Evolutionary conservation across 2,329 filamentous ascomycete species (phyloP).

Genomic region (Penicillium freii): DNA sequence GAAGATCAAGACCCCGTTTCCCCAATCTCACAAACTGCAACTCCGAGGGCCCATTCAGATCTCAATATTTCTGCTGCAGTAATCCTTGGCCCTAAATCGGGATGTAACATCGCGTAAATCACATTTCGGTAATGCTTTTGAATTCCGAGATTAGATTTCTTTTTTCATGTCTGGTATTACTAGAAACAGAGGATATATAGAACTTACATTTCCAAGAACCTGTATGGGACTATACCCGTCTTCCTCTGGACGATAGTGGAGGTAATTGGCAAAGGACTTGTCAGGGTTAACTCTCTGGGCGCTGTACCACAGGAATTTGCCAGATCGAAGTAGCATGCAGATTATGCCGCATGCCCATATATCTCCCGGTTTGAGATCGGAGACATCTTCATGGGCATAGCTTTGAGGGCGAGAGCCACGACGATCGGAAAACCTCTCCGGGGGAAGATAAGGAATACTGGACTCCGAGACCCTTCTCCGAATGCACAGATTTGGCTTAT

Average conservation of each 20-base stretch:
- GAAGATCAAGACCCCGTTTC: neutral
- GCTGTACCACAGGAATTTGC: neutral
- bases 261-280: neutral
- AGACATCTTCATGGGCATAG: neutral
- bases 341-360: slow-evolving; percentile 8
- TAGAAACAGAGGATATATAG: neutral
- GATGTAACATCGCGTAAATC: slow-evolving; percentile 11
- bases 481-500: neutral
- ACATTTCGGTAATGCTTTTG: slow-evolving; percentile 5
- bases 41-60: slow-evolving; percentile 6
- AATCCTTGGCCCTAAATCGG: neutral
- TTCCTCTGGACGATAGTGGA: neutral
- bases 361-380: neutral
- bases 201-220: slow-evolving; percentile 1
- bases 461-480: neutral
- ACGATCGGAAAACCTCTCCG: slow-evolving; percentile 2
- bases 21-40: slow-evolving; percentile 7
- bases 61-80: slow-evolving; percentile 5
- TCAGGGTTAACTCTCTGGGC: neutral
- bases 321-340: slow-evolving; percentile 1
- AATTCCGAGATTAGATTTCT: neutral
- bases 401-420: neutral
- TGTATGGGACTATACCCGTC: slow-evolving; percentile 5
- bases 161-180: neutral
- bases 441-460: slow-evolving; percentile 8